Percentiles rank a stretch among this genome's conserved stretches.
phyloP scores from a whole-genome alignment of 2,329 filamentous ascomycete species.

The Dryadomyces quercus-mongolicae region DNA sequence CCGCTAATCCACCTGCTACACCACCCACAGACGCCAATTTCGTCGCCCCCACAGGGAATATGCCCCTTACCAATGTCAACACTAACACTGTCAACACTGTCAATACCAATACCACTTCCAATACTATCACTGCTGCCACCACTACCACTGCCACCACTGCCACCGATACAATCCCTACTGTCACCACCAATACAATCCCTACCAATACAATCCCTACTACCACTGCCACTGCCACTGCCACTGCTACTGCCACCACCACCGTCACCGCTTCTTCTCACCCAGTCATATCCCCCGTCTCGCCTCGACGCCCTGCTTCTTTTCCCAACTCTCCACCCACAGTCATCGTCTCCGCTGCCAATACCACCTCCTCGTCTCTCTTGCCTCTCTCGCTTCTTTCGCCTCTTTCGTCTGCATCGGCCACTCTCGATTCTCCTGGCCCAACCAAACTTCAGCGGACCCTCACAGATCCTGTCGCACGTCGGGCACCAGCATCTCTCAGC shows the following conservation, averaged over 20 bases:
- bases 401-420: conserved; percentile 6
- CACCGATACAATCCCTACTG: too few relatives aligned
- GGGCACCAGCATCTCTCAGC: conserved; percentile 25
- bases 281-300: conserved; percentile 9
- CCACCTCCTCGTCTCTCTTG: conserved; percentile 4
- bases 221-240: not conserved
- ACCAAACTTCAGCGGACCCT: conserved; percentile 15
- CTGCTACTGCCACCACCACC: not conserved
- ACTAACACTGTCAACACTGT: too few relatives aligned
- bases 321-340: conserved; percentile 19
- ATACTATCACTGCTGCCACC: too few relatives aligned
- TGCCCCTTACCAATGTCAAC: too few relatives aligned
- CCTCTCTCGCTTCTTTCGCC: not conserved
- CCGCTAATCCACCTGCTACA: not conserved
- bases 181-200: too few relatives aligned
- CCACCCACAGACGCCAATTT: not conserved
- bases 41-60: not conserved
- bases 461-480: conserved; percentile 21
- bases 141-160: too few relatives aligned
- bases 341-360: conserved; percentile 10
- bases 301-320: conserved; percentile 26
- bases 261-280: not conserved
- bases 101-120: too few relatives aligned
- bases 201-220: not conserved
- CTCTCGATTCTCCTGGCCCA: not conserved